Percentiles rank a stretch among this genome's conserved stretches.
Evolutionary conservation across 208 protist species (phyloP).

Genomic region (Phytomonas sp.): DNA sequence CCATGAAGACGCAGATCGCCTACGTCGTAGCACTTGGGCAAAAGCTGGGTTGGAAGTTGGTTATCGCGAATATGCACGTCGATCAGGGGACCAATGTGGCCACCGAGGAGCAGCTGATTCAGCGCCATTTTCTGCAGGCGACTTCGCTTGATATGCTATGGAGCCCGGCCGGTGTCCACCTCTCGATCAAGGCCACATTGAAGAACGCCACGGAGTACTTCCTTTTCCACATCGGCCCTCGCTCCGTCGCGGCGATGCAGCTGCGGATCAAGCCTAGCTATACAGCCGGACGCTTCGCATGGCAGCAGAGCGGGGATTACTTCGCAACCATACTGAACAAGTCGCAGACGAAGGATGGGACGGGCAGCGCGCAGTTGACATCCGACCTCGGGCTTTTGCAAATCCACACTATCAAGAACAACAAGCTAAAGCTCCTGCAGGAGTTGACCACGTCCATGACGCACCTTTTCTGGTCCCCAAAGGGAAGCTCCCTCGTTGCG

Average conservation of each 20-base stretch:
- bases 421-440: constrained; percentile 63
- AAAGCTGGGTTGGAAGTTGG: constrained; percentile 70
- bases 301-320: constrained; percentile 76
- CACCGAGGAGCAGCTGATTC: constrained; percentile 52
- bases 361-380: constrained; percentile 22
- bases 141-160: constrained; percentile 78
- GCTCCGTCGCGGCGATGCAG: constrained; percentile 50
- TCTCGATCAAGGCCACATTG: constrained; percentile 68
- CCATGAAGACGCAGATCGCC: constrained; percentile 65
- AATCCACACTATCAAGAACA: constrained; percentile 69
- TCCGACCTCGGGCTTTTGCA: constrained; percentile 62
- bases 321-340: constrained; percentile 73
- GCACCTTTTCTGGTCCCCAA: constrained; percentile 79
- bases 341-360: constrained; percentile 10
- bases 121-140: constrained; percentile 75
- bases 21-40: constrained; percentile 42
- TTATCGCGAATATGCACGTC: constrained; percentile 63
- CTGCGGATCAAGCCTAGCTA: constrained; percentile 63
- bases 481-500: constrained; percentile 53
- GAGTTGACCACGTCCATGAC: constrained; percentile 51
- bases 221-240: constrained; percentile 60
- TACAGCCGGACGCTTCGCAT: constrained; percentile 71
- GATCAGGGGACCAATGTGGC: constrained; percentile 66
- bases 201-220: constrained; percentile 66
- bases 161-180: constrained; percentile 79